Percentiles rank a stretch among this genome's conserved stretches.
These are phyloP conservation scores for Aspergillus tamarii DNA, from an alignment of 2,329 filamentous ascomycete species.

Conservation along the genomic window DNA sequence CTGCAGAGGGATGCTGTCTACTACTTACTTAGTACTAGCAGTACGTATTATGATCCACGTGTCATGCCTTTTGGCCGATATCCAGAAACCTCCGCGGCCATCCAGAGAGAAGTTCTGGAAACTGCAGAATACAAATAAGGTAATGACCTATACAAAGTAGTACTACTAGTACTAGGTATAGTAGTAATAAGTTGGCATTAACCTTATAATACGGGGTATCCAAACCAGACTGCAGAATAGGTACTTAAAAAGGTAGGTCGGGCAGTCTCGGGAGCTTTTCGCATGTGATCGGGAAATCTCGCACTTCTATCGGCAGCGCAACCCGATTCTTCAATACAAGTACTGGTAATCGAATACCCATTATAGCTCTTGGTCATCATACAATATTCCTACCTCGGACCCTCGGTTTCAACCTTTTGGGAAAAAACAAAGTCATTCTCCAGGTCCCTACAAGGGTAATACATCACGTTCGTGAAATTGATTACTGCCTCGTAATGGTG, in stretches of 20 bases:
- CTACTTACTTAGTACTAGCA: too few species aligned
- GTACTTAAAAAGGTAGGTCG: conserved; percentile 4
- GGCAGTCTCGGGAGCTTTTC: conserved; percentile 10
- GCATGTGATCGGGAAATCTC: conserved; percentile 19
- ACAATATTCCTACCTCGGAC: neutral
- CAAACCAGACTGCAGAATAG: neutral
- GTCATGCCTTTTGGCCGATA: neutral
- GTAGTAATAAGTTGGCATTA: neutral
- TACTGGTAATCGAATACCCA: neutral
- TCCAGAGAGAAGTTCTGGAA: neutral
- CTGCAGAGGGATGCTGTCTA: too few species aligned
- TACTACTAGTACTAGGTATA: neutral
- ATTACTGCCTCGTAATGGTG: conserved; percentile 14
- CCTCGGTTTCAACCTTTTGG: neutral
- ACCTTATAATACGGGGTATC: neutral
- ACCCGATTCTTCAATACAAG: neutral
- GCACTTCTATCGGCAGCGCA: conserved; percentile 8
- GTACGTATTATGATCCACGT: neutral
- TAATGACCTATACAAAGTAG: neutral
- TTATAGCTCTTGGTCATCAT: neutral
- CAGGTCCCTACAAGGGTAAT: neutral
- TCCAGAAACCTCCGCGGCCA: neutral
- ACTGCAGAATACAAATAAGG: neutral
- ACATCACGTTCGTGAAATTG: conserved; percentile 2
- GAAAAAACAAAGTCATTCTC: conserved; percentile 9